phyloP scores from a whole-genome alignment of 306 rosid species.

The Vigna unguiculata region DNA sequence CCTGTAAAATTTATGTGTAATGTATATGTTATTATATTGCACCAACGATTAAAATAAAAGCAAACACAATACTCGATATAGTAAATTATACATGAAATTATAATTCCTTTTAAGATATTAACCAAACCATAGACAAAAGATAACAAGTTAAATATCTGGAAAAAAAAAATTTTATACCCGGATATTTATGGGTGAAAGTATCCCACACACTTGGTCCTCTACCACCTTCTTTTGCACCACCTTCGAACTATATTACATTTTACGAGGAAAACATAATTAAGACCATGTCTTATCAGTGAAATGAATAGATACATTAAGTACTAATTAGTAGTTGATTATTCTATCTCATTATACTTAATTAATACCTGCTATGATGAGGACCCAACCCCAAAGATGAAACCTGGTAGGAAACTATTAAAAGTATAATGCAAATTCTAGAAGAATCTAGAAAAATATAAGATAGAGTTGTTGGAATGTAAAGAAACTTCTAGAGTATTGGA shows the following conservation, averaged over 20 bases:
- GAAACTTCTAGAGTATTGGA: no score
- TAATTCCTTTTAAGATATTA: background rate
- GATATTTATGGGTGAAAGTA: constrained; percentile 54
- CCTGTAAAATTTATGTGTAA: constrained; percentile 39
- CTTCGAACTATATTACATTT: constrained; percentile 57
- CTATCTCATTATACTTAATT: background rate
- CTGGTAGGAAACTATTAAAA: constrained; percentile 51
- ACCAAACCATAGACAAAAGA: background rate
- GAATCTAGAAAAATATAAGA: no score
- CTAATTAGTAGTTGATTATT: background rate
- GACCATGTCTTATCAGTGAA: background rate
- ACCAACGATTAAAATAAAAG: background rate
- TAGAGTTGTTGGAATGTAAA: no score
- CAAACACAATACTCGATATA: background rate
- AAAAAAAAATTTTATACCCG: constrained; percentile 30
- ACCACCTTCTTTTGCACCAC: constrained; percentile 61
- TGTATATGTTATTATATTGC: background rate
- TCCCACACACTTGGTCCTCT: constrained; percentile 71
- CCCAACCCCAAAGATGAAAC: constrained; percentile 46
- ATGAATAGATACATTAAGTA: background rate
- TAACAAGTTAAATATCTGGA: background rate
- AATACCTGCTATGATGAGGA: constrained; percentile 53
- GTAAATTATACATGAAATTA: constrained; percentile 12
- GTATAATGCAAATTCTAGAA: no score
- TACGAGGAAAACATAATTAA: background rate